Base-by-base conservation (phyloP, 768 basidiomycete genomes). In the Serendipita sp. region DNA sequence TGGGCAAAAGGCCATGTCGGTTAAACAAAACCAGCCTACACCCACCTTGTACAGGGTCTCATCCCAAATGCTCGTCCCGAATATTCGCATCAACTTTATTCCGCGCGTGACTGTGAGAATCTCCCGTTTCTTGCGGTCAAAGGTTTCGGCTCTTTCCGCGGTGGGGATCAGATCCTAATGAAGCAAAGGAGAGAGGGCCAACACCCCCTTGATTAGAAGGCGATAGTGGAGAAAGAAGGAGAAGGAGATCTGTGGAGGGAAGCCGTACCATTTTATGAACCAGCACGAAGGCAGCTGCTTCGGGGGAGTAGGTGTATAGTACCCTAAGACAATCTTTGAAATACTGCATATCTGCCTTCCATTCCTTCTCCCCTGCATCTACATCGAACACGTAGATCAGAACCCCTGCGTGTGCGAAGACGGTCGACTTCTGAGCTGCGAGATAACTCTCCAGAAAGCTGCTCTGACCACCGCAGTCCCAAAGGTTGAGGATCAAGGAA, bases 381-480 rank as follows among this genome's bases (percentile, higher is more conserved):
- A 94, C 87, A 73, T 98, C 96, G 68, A 99, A 98, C 10, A 99
- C 96, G 75, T 99, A 99, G 70, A 99, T 98, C 75, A 98, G 83
- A 65, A 98, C 91, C 32, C 92, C 93, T 65, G 97, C 96, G 71
- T 97, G 90, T 70, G 89, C 85, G 77, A 99, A 99, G 69, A 98
- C 94, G 41, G 89, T 94, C 18, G 86, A 81, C 67, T 90, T 86
- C 73, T 97, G 92, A 0, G 87, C 83, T 41, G 87, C 86, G 65
- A 99, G 86, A 75, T 97, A 98, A 35, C 89, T 88, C 74, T 97
- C 94, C 86, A 98, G 93, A 78, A 96, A 98, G 11, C 92, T 84
- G 73, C 96, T 93, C 75, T 99, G 96, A 4, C 96, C 96, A 48
- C 95, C 96, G 69, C 96, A 97, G 75, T 99, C 96, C 96, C 96